phyloP scores from a whole-genome alignment of 345 rosid species.

The Eucalyptus grandis region DNA sequence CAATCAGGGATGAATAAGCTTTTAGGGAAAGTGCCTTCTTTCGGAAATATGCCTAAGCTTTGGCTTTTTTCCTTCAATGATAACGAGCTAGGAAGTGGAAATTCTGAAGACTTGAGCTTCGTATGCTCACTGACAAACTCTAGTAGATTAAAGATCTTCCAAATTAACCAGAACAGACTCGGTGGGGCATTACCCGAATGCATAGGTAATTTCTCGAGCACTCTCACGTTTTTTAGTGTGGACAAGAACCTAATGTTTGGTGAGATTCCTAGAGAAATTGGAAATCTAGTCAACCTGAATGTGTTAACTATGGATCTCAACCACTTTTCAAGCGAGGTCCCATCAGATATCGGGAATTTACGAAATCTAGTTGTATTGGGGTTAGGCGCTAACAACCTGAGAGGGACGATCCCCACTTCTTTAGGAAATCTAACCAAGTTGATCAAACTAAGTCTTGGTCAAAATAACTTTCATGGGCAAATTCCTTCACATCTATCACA shows the following conservation, averaged over 20 bases:
- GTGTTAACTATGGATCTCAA: neutral
- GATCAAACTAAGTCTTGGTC: accelerated
- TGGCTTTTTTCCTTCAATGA: neutral
- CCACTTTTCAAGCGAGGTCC: neutral
- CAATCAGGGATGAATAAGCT: neutral
- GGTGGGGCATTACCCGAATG: neutral
- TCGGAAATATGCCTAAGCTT: neutral
- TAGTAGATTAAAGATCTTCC: neutral
- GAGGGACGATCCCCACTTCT: neutral
- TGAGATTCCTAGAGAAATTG: neutral
- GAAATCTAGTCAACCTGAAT: neutral
- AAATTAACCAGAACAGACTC: neutral
- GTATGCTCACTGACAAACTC: neutral
- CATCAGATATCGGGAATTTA: too few species aligned
- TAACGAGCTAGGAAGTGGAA: slow-evolving; percentile 1
- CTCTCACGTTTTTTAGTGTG: neutral
- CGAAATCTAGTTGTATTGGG: neutral
- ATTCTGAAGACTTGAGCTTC: neutral
- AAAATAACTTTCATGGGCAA: neutral
- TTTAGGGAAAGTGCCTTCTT: neutral
- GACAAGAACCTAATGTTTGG: neutral
- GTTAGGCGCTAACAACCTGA: neutral
- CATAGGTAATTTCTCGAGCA: neutral
- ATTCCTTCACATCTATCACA: neutral
- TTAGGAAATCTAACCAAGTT: neutral